Conservation (phyloP, 1,139 yeast species). For the Candida buenavistaensis region DNA sequence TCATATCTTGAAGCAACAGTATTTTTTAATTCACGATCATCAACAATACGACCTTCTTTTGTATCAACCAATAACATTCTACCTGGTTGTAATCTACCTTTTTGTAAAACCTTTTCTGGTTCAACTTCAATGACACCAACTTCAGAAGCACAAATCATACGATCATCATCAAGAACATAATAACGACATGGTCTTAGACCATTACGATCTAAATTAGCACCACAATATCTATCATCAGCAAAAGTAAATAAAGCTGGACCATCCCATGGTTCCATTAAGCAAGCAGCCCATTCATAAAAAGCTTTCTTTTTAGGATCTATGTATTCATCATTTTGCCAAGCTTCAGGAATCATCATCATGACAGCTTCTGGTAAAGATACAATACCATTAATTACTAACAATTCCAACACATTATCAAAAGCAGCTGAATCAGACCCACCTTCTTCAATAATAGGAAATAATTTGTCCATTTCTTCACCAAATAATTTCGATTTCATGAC, state of each 20-base stretch:
- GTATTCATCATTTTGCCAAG: conserved; percentile 86
- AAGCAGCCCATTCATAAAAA: conserved; percentile 99
- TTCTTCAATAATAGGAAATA: conserved; percentile 95
- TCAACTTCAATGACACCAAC: conserved; percentile 95
- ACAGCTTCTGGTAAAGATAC: conserved; percentile 94
- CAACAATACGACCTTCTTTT: conserved; percentile 87
- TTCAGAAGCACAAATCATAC: conserved; percentile 97
- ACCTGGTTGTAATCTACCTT: conserved; percentile 96
- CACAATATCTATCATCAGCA: conserved; percentile 97
- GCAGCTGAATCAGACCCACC: conserved; percentile 99
- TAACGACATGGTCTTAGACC: conserved; percentile 98
- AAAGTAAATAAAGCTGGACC: conserved; percentile 97
- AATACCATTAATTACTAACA: conserved; percentile 88
- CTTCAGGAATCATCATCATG: conserved; percentile 96
- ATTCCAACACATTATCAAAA: conserved; percentile 90
- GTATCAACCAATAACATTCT: conserved; percentile 96
- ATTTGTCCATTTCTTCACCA: conserved; percentile 87
- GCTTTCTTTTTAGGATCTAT: conserved; percentile 93
- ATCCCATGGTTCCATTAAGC: conserved; percentile 99
- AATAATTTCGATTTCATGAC: conserved; percentile 85
- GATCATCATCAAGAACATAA: conserved; percentile 90
- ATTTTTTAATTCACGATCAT: conserved; percentile 82
- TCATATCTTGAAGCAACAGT: conserved; percentile 84
- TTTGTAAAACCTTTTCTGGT: conserved; percentile 77
- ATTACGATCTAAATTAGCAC: conserved; percentile 96